phyloP scores from a whole-genome alignment of 495 filamentous ascomycete genomes.

The Jackrogersella multiformis region DNA sequence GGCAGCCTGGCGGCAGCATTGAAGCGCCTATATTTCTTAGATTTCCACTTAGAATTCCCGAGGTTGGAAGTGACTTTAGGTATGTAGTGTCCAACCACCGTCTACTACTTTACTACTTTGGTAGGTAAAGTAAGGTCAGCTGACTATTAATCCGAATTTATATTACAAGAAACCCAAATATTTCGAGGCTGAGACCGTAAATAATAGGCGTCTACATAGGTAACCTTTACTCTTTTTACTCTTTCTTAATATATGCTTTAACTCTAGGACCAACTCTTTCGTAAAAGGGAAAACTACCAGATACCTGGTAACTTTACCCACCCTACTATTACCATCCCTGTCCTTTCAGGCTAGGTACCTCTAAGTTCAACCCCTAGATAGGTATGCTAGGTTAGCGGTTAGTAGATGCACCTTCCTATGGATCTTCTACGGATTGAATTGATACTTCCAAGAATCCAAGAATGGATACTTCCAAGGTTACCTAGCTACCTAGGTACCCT shows the following conservation, averaged over 20 bases:
- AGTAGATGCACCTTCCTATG: background rate
- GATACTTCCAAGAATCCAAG: background rate
- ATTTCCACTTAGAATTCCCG: no score
- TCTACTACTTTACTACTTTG: no score
- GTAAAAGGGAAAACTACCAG: background rate
- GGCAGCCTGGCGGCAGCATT: no score
- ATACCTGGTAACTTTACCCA: no score
- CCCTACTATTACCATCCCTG: background rate
- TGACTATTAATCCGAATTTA: no score
- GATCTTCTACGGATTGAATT: background rate
- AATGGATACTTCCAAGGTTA: background rate
- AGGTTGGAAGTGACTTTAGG: background rate
- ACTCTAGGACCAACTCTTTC: background rate
- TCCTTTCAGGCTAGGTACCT: background rate
- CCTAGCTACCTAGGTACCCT: no score
- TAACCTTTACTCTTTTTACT: background rate
- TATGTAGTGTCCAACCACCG: no score
- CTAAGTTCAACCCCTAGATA: no score
- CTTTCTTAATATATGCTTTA: constrained; percentile 6
- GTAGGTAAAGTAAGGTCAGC: no score
- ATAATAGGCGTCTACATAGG: no score
- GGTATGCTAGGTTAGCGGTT: no score
- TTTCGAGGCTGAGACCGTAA: constrained; percentile 9
- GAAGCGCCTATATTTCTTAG: no score
- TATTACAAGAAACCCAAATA: background rate